Evolutionary conservation across 805 yeast genomes (phyloP).

Genomic region (Kazachstania psychrophila): DNA sequence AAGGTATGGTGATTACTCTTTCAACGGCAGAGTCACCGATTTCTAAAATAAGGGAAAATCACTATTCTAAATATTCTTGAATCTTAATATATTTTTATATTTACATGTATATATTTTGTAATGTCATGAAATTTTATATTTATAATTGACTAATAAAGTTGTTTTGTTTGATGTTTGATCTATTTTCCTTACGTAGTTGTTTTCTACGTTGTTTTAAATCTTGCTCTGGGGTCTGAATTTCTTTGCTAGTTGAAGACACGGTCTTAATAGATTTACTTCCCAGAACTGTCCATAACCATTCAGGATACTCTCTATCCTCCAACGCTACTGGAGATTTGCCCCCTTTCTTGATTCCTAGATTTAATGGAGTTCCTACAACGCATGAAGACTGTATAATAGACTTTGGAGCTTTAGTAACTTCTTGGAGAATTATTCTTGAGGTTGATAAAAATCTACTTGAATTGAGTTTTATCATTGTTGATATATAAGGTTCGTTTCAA

Average conservation of each 20-base stretch:
- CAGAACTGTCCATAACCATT: conserved; percentile 84
- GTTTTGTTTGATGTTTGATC: conserved; percentile 60
- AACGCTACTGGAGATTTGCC: conserved; percentile 86
- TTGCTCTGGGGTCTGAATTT: conserved; percentile 50
- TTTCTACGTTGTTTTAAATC: conserved; percentile 59
- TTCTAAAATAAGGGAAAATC: conserved; percentile 38
- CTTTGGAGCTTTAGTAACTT: conserved; percentile 2
- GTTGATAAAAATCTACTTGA: conserved; percentile 1
- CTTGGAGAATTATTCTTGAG: conserved; percentile 1
- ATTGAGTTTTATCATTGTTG: conserved; percentile 3
- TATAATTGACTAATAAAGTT: conserved; percentile 44
- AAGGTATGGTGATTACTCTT: conserved; percentile 85
- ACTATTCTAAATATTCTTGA: background rate
- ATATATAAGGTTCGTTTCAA: no score
- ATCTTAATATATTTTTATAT: conserved; percentile 1
- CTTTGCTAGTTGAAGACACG: conserved; percentile 6
- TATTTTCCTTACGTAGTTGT: conserved; percentile 57
- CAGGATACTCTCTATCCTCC: conserved; percentile 84
- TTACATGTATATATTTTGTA: conserved; percentile 4
- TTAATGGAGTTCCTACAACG: conserved; percentile 62
- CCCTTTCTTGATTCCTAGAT: conserved; percentile 61
- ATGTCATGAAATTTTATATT: background rate
- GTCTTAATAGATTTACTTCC: conserved; percentile 32
- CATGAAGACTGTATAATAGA: conserved; percentile 38
- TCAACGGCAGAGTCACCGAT: conserved; percentile 93